Base-by-base conservation (phyloP, 345 rosid genomes). In the Reutealis trisperma region DNA sequence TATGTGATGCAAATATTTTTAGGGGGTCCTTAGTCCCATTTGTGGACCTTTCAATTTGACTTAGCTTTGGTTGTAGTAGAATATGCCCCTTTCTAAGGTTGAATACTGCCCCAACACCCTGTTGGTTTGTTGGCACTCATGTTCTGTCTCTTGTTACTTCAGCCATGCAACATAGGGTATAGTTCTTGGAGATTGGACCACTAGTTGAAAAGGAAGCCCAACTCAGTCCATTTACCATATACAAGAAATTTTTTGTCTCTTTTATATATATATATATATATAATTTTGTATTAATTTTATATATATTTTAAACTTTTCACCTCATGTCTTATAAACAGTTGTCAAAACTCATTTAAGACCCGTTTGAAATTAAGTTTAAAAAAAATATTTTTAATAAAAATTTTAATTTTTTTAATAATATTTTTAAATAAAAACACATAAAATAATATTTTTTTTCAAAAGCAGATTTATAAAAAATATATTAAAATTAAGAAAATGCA, bases 41-140 rank as follows among this genome's bases (percentile, higher is more conserved):
- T 30, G 12, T 44, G 57, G 76, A 49, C 25, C 63, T 63, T 64
- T n/a, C 41, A 37, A 4, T 52, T 37, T 66, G 72, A 55, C 44
- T 22, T 11, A 0, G 9, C 9, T 15, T 41, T 18, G 55, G n/a
- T 55, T 47, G 27, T 24, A 25, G 22, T 34, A 54, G 41, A 62
- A 22, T 0, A 19, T 13, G 16, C 15, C 25, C 32, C 24, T 44
- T 18, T 19, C 1, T n/a, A 6, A 9, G 75, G 51, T 22, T 55
- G 63, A 77, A 63, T 62, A 41, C 55, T 2, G 63, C 54, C 80
- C 76, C 81, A 78, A 64, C 77, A 78, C 7, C 1, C 47, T 72
- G 81, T 78, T 78, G 81, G 76, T 37, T 65, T 78, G 72, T 64
- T 72, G 81, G 60, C 72, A 57, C 54, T 72, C 76, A 21, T 71